These are phyloP conservation scores for Bipolaris zeicola DNA, from an alignment of 2,329 filamentous ascomycete species.

Conservation along the genomic window DNA sequence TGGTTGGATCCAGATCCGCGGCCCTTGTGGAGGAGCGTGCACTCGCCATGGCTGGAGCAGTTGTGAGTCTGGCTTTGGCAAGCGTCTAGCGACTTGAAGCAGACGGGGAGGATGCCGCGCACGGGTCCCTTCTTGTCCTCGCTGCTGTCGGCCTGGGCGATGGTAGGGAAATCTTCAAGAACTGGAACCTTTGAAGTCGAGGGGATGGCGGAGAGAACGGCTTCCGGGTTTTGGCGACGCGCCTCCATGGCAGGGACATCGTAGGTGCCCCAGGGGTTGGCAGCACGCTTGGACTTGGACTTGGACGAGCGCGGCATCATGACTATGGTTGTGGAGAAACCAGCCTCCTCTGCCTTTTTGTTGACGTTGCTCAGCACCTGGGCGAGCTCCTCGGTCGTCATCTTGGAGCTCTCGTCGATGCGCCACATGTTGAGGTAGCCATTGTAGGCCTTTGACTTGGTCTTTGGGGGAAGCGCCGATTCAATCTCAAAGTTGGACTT, in stretches of 20 bases:
- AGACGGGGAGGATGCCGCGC: conserved; percentile 67
- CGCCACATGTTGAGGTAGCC: conserved; percentile 39
- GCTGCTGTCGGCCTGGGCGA: conserved; percentile 27
- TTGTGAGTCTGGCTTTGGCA: conserved; percentile 74
- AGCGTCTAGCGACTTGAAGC: conserved; percentile 71
- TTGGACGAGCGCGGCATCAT: conserved; percentile 41
- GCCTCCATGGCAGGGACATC: conserved; percentile 31
- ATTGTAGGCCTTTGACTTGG: conserved; percentile 31
- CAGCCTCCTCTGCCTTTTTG: conserved; percentile 17
- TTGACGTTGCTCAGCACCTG: conserved; percentile 15
- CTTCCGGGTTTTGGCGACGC: conserved; percentile 41
- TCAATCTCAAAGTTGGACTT: conserved; percentile 31
- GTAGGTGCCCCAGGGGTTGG: conserved; percentile 46
- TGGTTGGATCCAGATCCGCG: conserved; percentile 46
- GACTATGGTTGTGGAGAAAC: conserved; percentile 45
- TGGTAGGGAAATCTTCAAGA: conserved; percentile 37
- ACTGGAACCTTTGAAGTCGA: conserved; percentile 34
- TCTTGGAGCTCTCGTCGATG: conserved; percentile 29
- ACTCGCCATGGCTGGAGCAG: conserved; percentile 83
- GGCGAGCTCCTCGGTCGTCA: conserved; percentile 22
- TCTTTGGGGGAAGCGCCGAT: conserved; percentile 23
- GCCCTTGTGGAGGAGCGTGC: conserved; percentile 67
- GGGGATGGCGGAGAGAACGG: conserved; percentile 36
- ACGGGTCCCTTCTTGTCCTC: conserved; percentile 41
- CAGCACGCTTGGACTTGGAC: conserved; percentile 39